Base-by-base conservation (phyloP, 345 rosid genomes). In the Toxicodendron radicans region DNA sequence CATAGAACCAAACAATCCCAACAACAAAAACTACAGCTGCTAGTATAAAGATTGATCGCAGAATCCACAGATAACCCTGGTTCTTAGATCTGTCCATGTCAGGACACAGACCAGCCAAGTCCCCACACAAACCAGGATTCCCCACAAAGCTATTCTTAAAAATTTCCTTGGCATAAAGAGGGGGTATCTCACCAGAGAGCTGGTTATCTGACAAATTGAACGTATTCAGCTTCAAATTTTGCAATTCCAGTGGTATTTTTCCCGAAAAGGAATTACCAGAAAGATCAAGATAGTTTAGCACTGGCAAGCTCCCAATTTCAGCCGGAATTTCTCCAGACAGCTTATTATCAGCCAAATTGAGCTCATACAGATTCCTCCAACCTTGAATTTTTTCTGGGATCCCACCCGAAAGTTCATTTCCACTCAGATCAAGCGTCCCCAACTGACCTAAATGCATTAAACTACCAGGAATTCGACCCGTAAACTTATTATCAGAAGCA, bases 241-340 rank as follows among this genome's bases (percentile, higher is more conserved):
- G 94, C 78, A 95, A 63, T 54, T 86, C 88, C 3, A 54, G 1
- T 4, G 99, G 98, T 68, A 95, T 82, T 20, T 77, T 80, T 58
- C 97, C 99, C 2, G 93, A 83, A 54, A 95, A 83, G 3, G 46
- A 51, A 79, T 95, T 95, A 48, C 78, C 80, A 0, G 99, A 92
- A 35, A 95, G 96, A 78, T 95, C 97, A 30, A 95, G 97, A 77
- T 92, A 92, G 75, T 92, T 95, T 24, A 95, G 93, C 74, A 87
- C 93, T 0, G 85, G 82, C 82, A 95, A 83, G 71, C 67, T 76
- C 58, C 98, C 97, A 1, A 93, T 80, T 48, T 87, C 92, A 58
- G 45, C 48, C 7, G 98, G 92, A 62, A 95, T 91, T 43, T 75
- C 33, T 41, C 98, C 96, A 33, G 97, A 89, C 45, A 91, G 74